phyloP scores from a whole-genome alignment of 306 rosid species.

The Gleditsia sinensis region DNA sequence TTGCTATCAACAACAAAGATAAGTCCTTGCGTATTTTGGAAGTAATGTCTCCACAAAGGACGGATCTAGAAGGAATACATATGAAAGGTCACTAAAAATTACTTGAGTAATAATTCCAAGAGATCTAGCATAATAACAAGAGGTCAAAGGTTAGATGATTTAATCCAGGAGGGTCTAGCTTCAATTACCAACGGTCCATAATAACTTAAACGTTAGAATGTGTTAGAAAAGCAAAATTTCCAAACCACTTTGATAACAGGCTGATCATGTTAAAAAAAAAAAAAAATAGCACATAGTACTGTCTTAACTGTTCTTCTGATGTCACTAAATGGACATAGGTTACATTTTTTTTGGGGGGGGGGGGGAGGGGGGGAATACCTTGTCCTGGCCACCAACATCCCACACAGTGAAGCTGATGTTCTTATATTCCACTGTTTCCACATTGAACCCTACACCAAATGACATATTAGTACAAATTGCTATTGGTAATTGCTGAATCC shows the following conservation, averaged over 20 bases:
- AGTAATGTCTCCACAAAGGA: conserved; percentile 91
- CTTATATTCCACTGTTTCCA: conserved; percentile 93
- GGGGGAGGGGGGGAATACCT: conserved; percentile 47
- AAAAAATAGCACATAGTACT: too few species aligned
- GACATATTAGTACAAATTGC: conserved; percentile 18
- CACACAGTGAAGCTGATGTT: conserved; percentile 98
- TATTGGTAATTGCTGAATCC: background rate
- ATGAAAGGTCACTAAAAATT: background rate
- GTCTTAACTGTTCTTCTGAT: too few species aligned
- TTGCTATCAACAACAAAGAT: conserved; percentile 89
- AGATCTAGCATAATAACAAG: background rate
- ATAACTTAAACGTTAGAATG: background rate
- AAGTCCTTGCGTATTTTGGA: conserved; percentile 86
- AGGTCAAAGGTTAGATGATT: background rate
- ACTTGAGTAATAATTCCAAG: background rate
- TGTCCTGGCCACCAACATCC: conserved; percentile 99
- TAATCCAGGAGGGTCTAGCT: background rate
- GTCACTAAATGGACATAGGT: background rate
- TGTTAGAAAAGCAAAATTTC: background rate
- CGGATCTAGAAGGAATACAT: conserved; percentile 60
- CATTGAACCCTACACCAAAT: conserved; percentile 71
- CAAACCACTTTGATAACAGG: background rate
- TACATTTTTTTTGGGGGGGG: too few species aligned
- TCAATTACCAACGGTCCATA: background rate
- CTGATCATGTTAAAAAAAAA: background rate